Base-by-base conservation (phyloP, 1,139 yeast genomes). In the Kodamaea arcana region DNA sequence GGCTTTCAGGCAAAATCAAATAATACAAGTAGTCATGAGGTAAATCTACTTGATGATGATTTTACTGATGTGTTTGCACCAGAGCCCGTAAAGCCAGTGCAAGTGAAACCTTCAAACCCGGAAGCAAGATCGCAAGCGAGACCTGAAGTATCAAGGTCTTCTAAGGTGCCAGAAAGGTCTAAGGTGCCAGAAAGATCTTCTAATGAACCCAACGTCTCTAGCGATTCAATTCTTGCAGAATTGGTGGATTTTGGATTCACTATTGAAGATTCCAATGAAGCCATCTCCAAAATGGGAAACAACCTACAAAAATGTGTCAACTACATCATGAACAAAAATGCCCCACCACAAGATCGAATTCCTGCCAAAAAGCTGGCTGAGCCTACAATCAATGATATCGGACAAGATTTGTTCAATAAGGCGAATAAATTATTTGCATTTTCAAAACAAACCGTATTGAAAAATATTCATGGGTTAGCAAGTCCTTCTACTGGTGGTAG, bases 231-330 rank as follows among this genome's bases (percentile, higher is more conserved):
- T 2, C 55, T 85, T 17, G 92, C 92, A 0, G 85, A 80, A 46
- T 63, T 86, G 34, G 59, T 85, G 1, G 94, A 86, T 42, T 85
- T 86, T 75, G 95, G 95, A 2, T 86, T 86, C 48, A 60, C 81
- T 1, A 61, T 73, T 1, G 81, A 77, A 2, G 76, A 71, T 34
- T 78, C 94, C 3, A 72, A 68, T 28, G 62, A 64, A 7, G 94
- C 95, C 0, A 65, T 86, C 28, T 66, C 63, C 14, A 56, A 62
- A 15, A 58, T 65, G n/a, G 92, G 90, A 0, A 48, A 69, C 18
- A 76, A 83, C 46, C 64, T 84, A 10, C 77, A 80, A 44, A 70
- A 65, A 26, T 90, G 95, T 26, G 83, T 84, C 24, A 79, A 80
- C 34, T 75, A 63, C 43, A 65, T 86, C 30, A 81, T 85, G 86